Evolutionary conservation across 441 rosid genomes (phyloP), one percentile per base, ranked within the genome.

Genomic region (Corymbia calophylla): DNA sequence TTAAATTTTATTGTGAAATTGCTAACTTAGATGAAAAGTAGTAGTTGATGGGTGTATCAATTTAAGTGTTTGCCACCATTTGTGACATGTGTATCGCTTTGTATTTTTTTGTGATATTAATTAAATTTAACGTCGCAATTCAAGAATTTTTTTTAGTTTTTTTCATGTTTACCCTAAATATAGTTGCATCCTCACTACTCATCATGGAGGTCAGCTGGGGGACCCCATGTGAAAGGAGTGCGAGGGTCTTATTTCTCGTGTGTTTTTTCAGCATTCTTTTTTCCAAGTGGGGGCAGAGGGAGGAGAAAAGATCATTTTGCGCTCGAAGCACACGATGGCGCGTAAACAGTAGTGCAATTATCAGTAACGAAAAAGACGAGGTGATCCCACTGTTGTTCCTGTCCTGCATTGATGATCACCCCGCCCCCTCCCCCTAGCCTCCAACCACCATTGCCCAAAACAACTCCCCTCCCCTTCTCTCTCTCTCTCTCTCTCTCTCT

Each of bases 21-120:
- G 0, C 0, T 55, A 55, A 55, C 11, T 55, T 1, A 11, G 0
- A 55, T 55, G 4, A 19, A 7, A 55, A 10, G 27, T 55, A 5
- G 6, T 1, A 39, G 6, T 39, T 39, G 5, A 39, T 5, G 5
- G 6, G 44, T 39, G 5, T 39, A 39, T 39, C 44, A 6, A 39
- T 39, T 39, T 39, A 39, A 39, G 44, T 39, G 5, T 39, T 39
- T 39, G 44, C 44, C 44, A 39, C 1, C 5, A 5, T 39, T 39
- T 39, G 44, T 39, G 5, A 39, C 44, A 39, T 4, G 44, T 39
- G 44, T 39, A 39, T 39, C 6, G 5, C 6, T 39, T 39, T 5
- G 5, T 39, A 39, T 39, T 4, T 39, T 39, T 39, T 39, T 39
- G 44, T 39, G 44, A 39, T 39, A 39, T 39, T 39, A 39, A 39